A percentile compares a stretch with the other conserved stretches of the same genome.
phyloP scores from a whole-genome alignment of 1,284 basidiomycete species.

The Cystobasidium slooffiae region DNA sequence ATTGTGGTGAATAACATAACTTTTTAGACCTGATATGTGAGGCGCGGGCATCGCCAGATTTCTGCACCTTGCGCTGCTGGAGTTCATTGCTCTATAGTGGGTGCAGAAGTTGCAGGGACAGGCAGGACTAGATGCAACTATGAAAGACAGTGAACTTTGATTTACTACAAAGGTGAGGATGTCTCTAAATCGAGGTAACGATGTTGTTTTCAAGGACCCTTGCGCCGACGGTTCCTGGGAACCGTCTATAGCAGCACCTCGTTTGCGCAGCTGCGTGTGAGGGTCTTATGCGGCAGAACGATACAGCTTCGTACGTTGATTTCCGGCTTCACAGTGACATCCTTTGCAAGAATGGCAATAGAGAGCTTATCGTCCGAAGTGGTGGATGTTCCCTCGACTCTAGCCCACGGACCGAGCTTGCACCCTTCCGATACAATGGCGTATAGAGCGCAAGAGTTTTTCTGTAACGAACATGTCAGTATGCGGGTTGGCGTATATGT shows the following conservation, averaged over 20 bases:
- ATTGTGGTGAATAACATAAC: too few relatives aligned
- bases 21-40: too few relatives aligned
- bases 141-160: too few relatives aligned
- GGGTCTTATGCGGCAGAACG: constrained; percentile 61
- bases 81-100: too few relatives aligned
- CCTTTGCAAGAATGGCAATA: constrained; percentile 60
- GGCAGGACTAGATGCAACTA: too few relatives aligned
- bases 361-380: constrained; percentile 56
- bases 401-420: constrained; percentile 60
- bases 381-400: constrained; percentile 59
- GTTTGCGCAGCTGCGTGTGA: constrained; percentile 58
- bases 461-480: constrained; percentile 48
- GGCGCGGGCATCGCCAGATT: too few relatives aligned
- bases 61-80: too few relatives aligned
- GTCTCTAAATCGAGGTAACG: too few relatives aligned
- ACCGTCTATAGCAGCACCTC: constrained; percentile 59
- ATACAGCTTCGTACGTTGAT: constrained; percentile 59
- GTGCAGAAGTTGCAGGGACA: too few relatives aligned
- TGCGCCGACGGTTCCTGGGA: not conserved
- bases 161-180: too few relatives aligned
- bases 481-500: too few relatives aligned
- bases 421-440: constrained; percentile 59
- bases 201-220: too few relatives aligned
- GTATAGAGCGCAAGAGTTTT: constrained; percentile 60
- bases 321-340: constrained; percentile 58